These are phyloP conservation scores for Leccinum boreale DNA, from an alignment of 768 basidiomycete species.

Conservation along the genomic window DNA sequence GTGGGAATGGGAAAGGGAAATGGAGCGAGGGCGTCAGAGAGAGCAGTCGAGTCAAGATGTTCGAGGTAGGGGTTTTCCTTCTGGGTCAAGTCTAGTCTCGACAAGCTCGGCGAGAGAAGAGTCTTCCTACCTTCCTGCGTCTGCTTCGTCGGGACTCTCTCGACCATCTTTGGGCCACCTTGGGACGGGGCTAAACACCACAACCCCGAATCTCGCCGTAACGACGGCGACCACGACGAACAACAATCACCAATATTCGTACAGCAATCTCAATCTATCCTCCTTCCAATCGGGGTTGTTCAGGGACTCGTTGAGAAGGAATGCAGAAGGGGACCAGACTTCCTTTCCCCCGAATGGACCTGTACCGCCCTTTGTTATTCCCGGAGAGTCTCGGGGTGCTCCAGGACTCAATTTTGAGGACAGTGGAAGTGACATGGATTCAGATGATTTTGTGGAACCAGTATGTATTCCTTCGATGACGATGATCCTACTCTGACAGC, in stretches of 20 bases:
- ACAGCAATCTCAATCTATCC: constrained; percentile 29
- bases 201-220: background rate
- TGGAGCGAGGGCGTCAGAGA: constrained; percentile 16
- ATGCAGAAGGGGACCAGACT: constrained; percentile 20
- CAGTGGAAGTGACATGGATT: constrained; percentile 28
- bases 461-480: constrained; percentile 4
- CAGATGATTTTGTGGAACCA: constrained; percentile 15
- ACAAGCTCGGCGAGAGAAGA: constrained; percentile 21
- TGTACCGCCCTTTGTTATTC: background rate
- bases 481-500: constrained; percentile 2
- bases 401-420: constrained; percentile 20
- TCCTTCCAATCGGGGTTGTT: constrained; percentile 33
- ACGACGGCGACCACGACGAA: constrained; percentile 4
- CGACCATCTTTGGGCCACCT: constrained; percentile 8
- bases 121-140: background rate
- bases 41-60: constrained; percentile 14
- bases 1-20: constrained; percentile 17
- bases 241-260: constrained; percentile 23
- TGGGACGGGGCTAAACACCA: constrained; percentile 1
- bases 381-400: constrained; percentile 10
- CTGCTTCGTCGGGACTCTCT: background rate
- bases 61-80: constrained; percentile 13
- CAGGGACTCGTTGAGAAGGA: constrained; percentile 31
- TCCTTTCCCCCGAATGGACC: constrained; percentile 11
- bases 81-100: constrained; percentile 12